Evolutionary conservation across 176 grass and related monocot species (phyloP), one percentile per base, ranked within the genome.

Genomic region (Bonia amplexicaulis): DNA sequence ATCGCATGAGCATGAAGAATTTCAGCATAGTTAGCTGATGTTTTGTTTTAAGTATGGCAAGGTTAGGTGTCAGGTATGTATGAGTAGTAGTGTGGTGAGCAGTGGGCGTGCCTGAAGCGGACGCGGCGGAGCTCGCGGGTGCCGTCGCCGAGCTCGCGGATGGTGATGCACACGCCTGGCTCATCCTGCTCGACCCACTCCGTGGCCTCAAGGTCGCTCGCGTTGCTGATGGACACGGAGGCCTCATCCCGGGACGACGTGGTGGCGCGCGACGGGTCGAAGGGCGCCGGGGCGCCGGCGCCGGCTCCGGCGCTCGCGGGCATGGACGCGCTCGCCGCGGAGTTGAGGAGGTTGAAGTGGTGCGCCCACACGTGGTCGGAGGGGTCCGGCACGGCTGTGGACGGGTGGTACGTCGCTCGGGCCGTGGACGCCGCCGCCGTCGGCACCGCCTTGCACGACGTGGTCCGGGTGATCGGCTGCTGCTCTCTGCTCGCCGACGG

Each of bases 121-220:
- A 97, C 91, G 51, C 95, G 92, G 17, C 95, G 95, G 81, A 97
- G 92, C 87, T 97, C 95, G 6, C 95, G 92, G 29, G 79, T 93
- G 69, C 95, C 95, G 54, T 97, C 95, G 31, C 90, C 91, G 48
- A 97, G 87, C 85, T 97, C 95, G 23, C 93, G 91, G 79, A 97
- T 93, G 79, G 95, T 97, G 90, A 97, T 92, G 80, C 82, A 94
- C 46, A 97, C 95, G 11, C 95, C 95, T 16, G 91, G 92, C 74
- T 97, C 90, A 79, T 97, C 95, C 75, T 95, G 89, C 85, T 97
- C 95, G 70, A 97, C 89, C 95, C 95, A 97, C 82, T 97, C 92
- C 6, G 91, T 74, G 7, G 85, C 76, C 78, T 97, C 95, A 57
- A 95, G 71, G 64, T 97, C 95, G 77, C 95, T 95, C 9, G 92